Percentiles rank a stretch among this genome's conserved stretches.
Conservation (phyloP, 768 basidiomycete species). For the Xerocomellus intermedius region DNA sequence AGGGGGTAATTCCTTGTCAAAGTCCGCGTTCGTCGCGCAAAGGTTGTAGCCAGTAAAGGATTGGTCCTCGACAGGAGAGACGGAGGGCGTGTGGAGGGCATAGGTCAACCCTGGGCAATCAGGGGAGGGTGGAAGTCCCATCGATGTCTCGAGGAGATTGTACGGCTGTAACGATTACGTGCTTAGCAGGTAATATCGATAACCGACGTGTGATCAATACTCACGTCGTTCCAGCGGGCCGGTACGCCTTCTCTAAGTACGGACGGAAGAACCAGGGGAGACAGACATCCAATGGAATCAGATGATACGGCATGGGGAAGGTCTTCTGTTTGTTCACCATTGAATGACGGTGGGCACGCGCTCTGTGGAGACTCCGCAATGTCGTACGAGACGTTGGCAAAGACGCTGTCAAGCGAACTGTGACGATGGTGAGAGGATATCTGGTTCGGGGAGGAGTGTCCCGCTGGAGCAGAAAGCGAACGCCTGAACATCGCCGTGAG, state of each 20-base stretch:
- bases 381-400: constrained; percentile 32
- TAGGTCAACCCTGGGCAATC: constrained; percentile 26
- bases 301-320: constrained; percentile 16
- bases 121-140: constrained; percentile 25
- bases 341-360: constrained; percentile 10
- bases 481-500: constrained; percentile 68
- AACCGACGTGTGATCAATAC: constrained; percentile 14
- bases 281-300: constrained; percentile 28
- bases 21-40: constrained; percentile 8
- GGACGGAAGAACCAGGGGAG: constrained; percentile 33
- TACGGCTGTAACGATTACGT: constrained; percentile 31
- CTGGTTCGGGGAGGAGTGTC: constrained; percentile 17
- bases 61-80: constrained; percentile 26
- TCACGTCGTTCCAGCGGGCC: constrained; percentile 36
- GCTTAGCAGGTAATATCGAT: constrained; percentile 7
- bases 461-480: constrained; percentile 54
- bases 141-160: constrained; percentile 34
- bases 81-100: constrained; percentile 22
- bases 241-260: constrained; percentile 28
- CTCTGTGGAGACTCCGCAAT: constrained; percentile 21
- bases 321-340: constrained; percentile 25
- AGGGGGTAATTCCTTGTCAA: constrained; percentile 9
- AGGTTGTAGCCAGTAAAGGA: constrained; percentile 22
- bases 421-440: constrained; percentile 20
- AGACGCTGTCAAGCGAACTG: constrained; percentile 29